A percentile compares a stretch with the other conserved stretches of the same genome.
These are phyloP conservation scores for Sambucus nigra DNA, from an alignment of 129 eudicot genomes.

Conservation along the genomic window DNA sequence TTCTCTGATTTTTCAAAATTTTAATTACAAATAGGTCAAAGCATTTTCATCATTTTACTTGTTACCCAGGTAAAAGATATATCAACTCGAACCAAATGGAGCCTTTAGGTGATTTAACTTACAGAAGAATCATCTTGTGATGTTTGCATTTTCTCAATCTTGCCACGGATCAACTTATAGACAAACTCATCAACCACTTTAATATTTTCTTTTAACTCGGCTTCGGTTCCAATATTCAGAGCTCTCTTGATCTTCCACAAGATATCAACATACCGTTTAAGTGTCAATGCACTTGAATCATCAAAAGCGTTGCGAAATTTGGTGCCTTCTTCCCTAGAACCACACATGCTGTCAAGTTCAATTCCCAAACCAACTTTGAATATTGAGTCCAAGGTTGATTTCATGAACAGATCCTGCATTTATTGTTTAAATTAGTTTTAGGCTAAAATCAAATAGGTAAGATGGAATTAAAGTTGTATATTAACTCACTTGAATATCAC, in stretches of 20 bases:
- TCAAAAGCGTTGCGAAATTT: conserved; percentile 60
- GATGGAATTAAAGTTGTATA: background rate
- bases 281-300: conserved; percentile 44
- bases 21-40: no score
- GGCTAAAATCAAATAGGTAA: background rate
- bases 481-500: conserved; percentile 53
- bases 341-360: conserved; percentile 59
- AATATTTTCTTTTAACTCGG: conserved; percentile 37
- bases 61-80: background rate
- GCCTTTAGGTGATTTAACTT: conserved; percentile 8
- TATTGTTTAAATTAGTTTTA: background rate
- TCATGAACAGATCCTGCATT: conserved; percentile 60
- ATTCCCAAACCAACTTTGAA: conserved; percentile 66
- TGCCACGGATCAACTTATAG: conserved; percentile 47
- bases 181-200: conserved; percentile 50
- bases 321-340: conserved; percentile 57
- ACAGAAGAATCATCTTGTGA: conserved; percentile 25
- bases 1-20: no score
- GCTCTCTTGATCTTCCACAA: conserved; percentile 48
- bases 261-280: conserved; percentile 41
- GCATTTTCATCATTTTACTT: no score
- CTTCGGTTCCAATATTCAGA: conserved; percentile 55
- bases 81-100: background rate
- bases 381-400: conserved; percentile 65
- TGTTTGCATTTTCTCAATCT: conserved; percentile 27